Percentiles rank a stretch among this genome's conserved stretches.
These are phyloP conservation scores for Hyphopichia burtonii DNA, from an alignment of 1,139 yeast species.

Conservation along the genomic window DNA sequence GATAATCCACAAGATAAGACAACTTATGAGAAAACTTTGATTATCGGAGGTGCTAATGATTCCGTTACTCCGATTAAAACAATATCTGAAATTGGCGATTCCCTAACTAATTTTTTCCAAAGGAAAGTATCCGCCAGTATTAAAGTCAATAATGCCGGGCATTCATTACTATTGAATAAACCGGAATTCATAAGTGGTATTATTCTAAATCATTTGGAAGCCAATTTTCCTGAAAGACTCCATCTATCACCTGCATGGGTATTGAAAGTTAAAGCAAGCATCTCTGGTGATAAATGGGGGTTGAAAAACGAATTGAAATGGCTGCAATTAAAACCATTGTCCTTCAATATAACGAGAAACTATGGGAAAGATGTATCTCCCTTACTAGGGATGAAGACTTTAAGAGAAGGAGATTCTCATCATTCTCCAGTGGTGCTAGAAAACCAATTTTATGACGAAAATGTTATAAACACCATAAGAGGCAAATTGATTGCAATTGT, in stretches of 20 bases:
- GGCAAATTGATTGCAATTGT: constrained; percentile 56
- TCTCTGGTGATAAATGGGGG: constrained; percentile 75
- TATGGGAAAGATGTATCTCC: constrained; percentile 39
- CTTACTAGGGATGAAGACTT: constrained; percentile 71
- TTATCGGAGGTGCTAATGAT: constrained; percentile 62
- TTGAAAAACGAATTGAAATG: constrained; percentile 73
- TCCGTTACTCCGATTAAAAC: constrained; percentile 48
- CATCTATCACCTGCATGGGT: constrained; percentile 66
- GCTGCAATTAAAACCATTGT: constrained; percentile 56
- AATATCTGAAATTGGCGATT: constrained; percentile 23
- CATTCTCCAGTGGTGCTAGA: constrained; percentile 65
- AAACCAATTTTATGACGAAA: constrained; percentile 31
- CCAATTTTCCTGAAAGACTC: constrained; percentile 45
- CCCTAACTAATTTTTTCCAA: constrained; percentile 24
- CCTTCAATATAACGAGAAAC: constrained; percentile 39
- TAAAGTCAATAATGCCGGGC: constrained; percentile 59
- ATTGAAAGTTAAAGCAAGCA: constrained; percentile 56
- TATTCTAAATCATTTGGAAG: constrained; percentile 57
- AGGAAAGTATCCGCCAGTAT: constrained; percentile 32
- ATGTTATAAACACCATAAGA: constrained; percentile 26
- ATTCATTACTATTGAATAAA: constrained; percentile 60
- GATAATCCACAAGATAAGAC: constrained; percentile 29
- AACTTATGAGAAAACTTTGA: constrained; percentile 42
- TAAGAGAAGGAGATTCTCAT: constrained; percentile 58
- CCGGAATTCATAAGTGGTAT: constrained; percentile 68